phyloP scores from a whole-genome alignment of 345 rosid species.

The Hypericum perforatum region DNA sequence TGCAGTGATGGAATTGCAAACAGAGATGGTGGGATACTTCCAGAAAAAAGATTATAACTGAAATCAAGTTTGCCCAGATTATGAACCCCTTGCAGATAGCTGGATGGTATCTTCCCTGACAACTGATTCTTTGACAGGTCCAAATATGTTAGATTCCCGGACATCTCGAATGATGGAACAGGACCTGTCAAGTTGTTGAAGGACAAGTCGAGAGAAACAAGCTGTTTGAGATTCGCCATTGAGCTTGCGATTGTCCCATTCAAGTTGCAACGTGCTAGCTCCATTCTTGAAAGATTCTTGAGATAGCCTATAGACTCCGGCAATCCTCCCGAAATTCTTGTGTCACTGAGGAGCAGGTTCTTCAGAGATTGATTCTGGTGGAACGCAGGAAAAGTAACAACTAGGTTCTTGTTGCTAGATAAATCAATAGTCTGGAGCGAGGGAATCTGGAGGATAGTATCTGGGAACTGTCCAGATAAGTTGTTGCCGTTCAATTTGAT shows the following conservation, averaged over 20 bases:
- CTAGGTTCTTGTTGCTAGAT: conserved; percentile 9
- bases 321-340: conserved; percentile 22
- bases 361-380: conserved; percentile 13
- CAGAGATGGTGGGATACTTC: not conserved
- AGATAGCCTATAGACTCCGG: conserved; percentile 29
- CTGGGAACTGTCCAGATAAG: conserved; percentile 15
- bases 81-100: not conserved
- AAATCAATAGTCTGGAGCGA: conserved; percentile 26
- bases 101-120: not conserved
- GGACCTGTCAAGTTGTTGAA: not conserved
- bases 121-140: not conserved
- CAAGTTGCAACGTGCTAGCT: conserved; percentile 12
- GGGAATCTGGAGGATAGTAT: conserved; percentile 11
- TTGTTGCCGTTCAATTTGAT: conserved; percentile 18
- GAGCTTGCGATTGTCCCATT: conserved; percentile 25
- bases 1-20: too few species aligned
- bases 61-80: not conserved
- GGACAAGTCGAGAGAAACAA: conserved; percentile 15
- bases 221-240: conserved; percentile 11
- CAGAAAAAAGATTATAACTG: not conserved
- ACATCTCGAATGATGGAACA: not conserved
- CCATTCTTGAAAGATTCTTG: conserved; percentile 11
- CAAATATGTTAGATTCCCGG: conserved; percentile 15
- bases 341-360: conserved; percentile 12
- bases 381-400: conserved; percentile 16